Percentiles rank a stretch among this genome's conserved stretches.
phyloP scores from a whole-genome alignment of 2,329 filamentous ascomycete genomes.

The Fusarium anguioides region DNA sequence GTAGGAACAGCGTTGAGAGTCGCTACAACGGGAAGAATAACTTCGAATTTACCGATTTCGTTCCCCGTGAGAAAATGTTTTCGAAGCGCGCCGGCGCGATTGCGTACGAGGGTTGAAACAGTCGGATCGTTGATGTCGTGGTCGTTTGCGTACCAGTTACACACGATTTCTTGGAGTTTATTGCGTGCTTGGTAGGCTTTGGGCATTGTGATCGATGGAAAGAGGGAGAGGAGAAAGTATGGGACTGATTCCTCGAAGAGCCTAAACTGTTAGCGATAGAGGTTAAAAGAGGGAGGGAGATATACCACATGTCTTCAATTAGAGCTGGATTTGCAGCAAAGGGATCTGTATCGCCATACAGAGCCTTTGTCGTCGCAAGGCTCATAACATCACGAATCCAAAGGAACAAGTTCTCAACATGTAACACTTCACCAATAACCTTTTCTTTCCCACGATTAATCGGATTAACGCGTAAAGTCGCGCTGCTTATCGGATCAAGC shows the following conservation, averaged over 20 bases:
- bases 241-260: slow-evolving; percentile 41
- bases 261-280: slow-evolving; percentile 23
- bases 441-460: slow-evolving; percentile 26
- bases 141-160: slow-evolving; percentile 47
- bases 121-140: slow-evolving; percentile 44
- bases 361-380: slow-evolving; percentile 51
- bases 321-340: slow-evolving; percentile 44
- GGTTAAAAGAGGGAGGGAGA: rapidly evolving
- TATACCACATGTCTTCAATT: slow-evolving; percentile 38
- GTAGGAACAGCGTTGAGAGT: slow-evolving; percentile 53
- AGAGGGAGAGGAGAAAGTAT: slow-evolving; percentile 46
- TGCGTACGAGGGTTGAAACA: slow-evolving; percentile 43
- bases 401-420: slow-evolving; percentile 52
- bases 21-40: slow-evolving; percentile 46
- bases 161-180: slow-evolving; percentile 43
- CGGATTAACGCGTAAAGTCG: neutral
- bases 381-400: slow-evolving; percentile 55
- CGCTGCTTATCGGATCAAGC: slow-evolving; percentile 23
- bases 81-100: slow-evolving; percentile 45
- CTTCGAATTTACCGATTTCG: slow-evolving; percentile 48
- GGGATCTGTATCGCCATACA: slow-evolving; percentile 59
- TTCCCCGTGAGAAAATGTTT: slow-evolving; percentile 44
- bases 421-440: slow-evolving; percentile 27
- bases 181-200: slow-evolving; percentile 46
- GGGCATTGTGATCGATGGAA: slow-evolving; percentile 46